Base-by-base conservation (phyloP, 176 grass and related monocot species). In the Oryza meridionalis region DNA sequence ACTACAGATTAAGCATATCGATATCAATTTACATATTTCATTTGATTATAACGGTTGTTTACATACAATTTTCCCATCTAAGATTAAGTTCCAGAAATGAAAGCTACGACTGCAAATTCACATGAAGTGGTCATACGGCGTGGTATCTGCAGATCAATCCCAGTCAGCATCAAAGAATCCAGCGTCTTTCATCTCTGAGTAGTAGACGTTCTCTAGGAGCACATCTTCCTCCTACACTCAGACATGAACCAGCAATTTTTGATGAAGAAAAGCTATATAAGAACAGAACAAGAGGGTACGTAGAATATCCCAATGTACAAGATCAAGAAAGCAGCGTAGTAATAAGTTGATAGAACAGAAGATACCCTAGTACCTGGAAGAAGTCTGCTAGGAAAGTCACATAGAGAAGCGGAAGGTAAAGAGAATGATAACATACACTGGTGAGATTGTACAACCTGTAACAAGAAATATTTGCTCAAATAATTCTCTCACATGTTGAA, bases 131-230 rank as follows among this genome's bases (percentile, higher is more conserved):
- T 77, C 81, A 84, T 77, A 84, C 47, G 53, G 9, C 62, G 27
- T 69, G 59, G 42, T 22, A 37, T 37, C 65, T 13, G 37, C 73
- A 78, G 44, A 84, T 79, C 92, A 99, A 45, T 99, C 93, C 97
- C 91, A 96, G 82, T 99, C 96, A 73, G 90, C 93, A 73, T 99
- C 96, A 70, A 99, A 99, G 91, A 99, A 99, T 65, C 97, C 97
- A 4, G 93, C 97, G 9, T 99, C 97, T 91, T 99, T 99, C 97
- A 99, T 99, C 86, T 99, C 97, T 1, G 93, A 99, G 82, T 99
- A 99, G 86, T 99, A 96, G 17, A 99, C 93, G 13, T 89, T 99
- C 90, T 99, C 97, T 68, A 99, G 78, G 59, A 92, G 88, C 91
- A 96, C 80, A 69, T 99, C 97, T 84, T 99, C 97, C 91, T 99